phyloP scores from a whole-genome alignment of 345 rosid species.

The Acer saccharum region DNA sequence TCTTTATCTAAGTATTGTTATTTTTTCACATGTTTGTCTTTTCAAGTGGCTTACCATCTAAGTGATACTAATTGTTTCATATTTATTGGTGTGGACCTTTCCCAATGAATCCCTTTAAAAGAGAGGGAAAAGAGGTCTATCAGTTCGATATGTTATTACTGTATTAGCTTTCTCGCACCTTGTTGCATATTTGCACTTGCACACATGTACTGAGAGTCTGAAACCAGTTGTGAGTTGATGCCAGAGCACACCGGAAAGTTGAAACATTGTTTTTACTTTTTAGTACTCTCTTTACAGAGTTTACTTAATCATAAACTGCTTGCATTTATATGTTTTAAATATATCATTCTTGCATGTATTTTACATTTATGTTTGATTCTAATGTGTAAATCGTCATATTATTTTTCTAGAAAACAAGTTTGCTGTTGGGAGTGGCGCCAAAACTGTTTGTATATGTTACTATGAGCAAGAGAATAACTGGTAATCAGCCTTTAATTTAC shows the following conservation, averaged over 20 bases:
- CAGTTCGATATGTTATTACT: neutral
- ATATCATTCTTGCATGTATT: neutral
- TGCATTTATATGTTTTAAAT: neutral
- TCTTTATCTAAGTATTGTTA: slow-evolving; percentile 1
- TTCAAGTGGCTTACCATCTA: neutral
- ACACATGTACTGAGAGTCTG: neutral
- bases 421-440: slow-evolving; percentile 99
- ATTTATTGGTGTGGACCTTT: neutral
- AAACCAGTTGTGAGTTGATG: neutral
- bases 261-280: neutral
- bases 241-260: neutral
- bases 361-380: neutral
- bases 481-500: slow-evolving; percentile 38
- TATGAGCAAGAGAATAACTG: slow-evolving; percentile 99
- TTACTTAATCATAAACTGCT: neutral
- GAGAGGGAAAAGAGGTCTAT: neutral
- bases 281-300: neutral
- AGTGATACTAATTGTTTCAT: neutral
- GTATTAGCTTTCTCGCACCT: neutral
- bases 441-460: slow-evolving; percentile 96
- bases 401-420: slow-evolving; percentile 78
- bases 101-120: neutral
- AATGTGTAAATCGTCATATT: neutral
- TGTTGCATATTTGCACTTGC: neutral
- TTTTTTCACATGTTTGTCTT: slow-evolving; percentile 16